phyloP scores from a whole-genome alignment of 305 asterid species.

The Ruellia speciosa region DNA sequence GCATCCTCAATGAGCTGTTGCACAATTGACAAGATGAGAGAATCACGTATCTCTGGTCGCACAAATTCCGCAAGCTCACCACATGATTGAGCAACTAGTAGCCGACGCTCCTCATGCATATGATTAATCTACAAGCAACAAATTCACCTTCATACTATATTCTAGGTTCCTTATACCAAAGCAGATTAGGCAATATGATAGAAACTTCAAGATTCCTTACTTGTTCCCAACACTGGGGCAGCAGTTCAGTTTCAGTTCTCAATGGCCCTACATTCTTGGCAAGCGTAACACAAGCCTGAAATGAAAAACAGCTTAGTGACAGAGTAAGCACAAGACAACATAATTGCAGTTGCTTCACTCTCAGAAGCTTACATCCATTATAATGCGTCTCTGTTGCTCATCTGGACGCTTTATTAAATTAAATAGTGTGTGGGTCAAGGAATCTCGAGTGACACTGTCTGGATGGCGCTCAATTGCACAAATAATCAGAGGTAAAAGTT shows the following conservation, averaged over 20 bases:
- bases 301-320: constrained; percentile 26
- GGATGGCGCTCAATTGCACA: constrained; percentile 99
- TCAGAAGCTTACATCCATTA: constrained; percentile 82
- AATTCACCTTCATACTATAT: constrained; percentile 20
- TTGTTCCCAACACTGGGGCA: constrained; percentile 99
- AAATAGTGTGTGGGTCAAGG: constrained; percentile 96
- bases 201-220: constrained; percentile 33
- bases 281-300: constrained; percentile 94
- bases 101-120: constrained; percentile 96
- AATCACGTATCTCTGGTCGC: constrained; percentile 96
- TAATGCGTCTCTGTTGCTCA: constrained; percentile 91
- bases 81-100: constrained; percentile 99
- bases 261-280: constrained; percentile 89
- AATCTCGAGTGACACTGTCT: constrained; percentile 75
- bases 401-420: constrained; percentile 99
- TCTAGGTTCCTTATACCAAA: constrained; percentile 16
- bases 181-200: not conserved
- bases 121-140: constrained; percentile 74
- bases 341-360: constrained; percentile 20
- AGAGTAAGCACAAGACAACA: constrained; percentile 14
- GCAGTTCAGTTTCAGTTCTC: constrained; percentile 95
- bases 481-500: constrained; percentile 97
- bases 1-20: constrained; percentile 98
- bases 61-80: constrained; percentile 97
- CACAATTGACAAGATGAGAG: constrained; percentile 93